phyloP scores from a whole-genome alignment of 768 basidiomycete species.

The Piloderma croceum region DNA sequence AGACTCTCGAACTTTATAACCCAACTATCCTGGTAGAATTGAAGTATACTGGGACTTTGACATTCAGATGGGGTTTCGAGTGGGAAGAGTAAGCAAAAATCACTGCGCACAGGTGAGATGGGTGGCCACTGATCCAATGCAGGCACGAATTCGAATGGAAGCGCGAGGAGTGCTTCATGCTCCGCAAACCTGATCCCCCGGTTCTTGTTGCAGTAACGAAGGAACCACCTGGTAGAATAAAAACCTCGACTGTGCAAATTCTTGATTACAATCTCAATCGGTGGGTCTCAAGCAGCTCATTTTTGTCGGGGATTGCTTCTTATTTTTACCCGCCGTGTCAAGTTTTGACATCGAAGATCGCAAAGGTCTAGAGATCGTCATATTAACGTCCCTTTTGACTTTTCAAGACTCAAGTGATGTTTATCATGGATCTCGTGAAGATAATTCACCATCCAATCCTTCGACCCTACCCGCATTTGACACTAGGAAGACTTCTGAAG shows the following conservation, averaged over 20 bases:
- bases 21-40: constrained; percentile 66
- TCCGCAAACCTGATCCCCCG: constrained; percentile 83
- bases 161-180: constrained; percentile 74
- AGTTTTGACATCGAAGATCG: constrained; percentile 84
- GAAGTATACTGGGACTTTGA: constrained; percentile 65
- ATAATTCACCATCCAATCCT: not conserved
- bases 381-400: constrained; percentile 69
- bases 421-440: constrained; percentile 34
- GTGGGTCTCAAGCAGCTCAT: constrained; percentile 28
- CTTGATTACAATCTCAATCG: constrained; percentile 82
- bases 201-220: constrained; percentile 80
- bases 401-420: constrained; percentile 67
- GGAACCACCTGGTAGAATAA: constrained; percentile 62
- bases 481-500: constrained; percentile 12
- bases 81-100: constrained; percentile 69
- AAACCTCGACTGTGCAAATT: constrained; percentile 64
- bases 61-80: constrained; percentile 72
- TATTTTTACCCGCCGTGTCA: not conserved
- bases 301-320: not conserved
- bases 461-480: constrained; percentile 3
- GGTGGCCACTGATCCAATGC: no score
- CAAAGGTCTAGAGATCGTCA: constrained; percentile 80
- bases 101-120: no score
- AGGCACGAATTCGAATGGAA: constrained; percentile 87
- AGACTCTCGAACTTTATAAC: constrained; percentile 72